A percentile compares a stretch with the other conserved stretches of the same genome.
These are phyloP conservation scores for Euphorbia neoarborescens DNA, from an alignment of 441 rosid species.

Conservation along the genomic window DNA sequence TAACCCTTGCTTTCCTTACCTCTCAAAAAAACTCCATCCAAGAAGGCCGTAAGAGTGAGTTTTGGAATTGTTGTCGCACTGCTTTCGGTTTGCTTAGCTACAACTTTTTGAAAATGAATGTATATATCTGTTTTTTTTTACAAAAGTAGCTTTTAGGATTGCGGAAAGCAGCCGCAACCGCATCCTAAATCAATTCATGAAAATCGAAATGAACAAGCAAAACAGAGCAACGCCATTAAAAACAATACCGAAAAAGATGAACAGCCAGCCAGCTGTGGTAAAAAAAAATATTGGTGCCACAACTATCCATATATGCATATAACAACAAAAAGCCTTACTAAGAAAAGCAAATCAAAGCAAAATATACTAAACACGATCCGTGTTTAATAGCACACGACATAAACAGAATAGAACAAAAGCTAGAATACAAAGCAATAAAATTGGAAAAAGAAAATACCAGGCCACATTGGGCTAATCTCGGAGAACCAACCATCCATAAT, in stretches of 20 bases:
- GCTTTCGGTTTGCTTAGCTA: too few relatives aligned
- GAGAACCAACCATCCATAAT: slow-evolving; percentile 98
- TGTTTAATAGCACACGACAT: neutral
- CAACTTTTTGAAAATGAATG: too few relatives aligned
- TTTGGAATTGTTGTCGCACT: too few relatives aligned
- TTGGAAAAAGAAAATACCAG: slow-evolving; percentile 42
- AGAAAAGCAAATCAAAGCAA: neutral
- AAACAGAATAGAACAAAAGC: neutral
- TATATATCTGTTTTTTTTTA: too few relatives aligned
- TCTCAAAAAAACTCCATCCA: too few relatives aligned
- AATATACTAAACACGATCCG: neutral
- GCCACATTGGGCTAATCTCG: slow-evolving; percentile 98
- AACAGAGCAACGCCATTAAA: neutral
- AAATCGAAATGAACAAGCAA: neutral
- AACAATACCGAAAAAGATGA: neutral
- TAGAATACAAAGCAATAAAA: neutral
- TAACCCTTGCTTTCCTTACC: too few relatives aligned
- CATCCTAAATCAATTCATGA: neutral
- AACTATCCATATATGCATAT: neutral
- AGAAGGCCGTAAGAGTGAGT: too few relatives aligned
- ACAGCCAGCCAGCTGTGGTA: neutral
- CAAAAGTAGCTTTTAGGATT: too few relatives aligned
- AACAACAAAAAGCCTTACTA: neutral
- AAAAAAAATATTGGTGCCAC: neutral
- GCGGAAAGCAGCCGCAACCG: too few relatives aligned